A percentile compares a stretch with the other conserved stretches of the same genome.
Evolutionary conservation across 2,329 filamentous ascomycete species (phyloP).

Genomic region (Grosmannia clavigera): DNA sequence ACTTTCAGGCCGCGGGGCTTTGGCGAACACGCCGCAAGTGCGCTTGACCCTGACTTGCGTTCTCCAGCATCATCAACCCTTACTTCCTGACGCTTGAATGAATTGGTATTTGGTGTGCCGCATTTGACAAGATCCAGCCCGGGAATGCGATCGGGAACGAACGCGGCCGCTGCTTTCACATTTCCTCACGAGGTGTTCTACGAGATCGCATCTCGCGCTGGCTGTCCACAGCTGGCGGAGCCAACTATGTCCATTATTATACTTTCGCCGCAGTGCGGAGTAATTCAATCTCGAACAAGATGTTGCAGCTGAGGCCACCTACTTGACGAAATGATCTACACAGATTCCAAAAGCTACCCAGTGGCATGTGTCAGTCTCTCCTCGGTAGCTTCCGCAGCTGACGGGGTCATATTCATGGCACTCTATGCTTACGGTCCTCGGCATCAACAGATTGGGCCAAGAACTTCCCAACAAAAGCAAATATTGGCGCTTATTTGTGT

Average conservation of each 20-base stretch:
- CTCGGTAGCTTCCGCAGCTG: neutral
- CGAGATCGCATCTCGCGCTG: neutral
- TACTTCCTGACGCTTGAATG: neutral
- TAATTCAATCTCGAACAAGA: too few relatives aligned
- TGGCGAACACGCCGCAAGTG: too few relatives aligned
- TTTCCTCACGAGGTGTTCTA: too few relatives aligned
- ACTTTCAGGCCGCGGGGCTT: neutral
- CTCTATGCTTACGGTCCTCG: too few relatives aligned
- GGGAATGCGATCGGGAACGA: neutral
- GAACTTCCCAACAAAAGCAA: too few relatives aligned
- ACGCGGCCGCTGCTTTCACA: too few relatives aligned
- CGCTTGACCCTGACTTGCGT: too few relatives aligned
- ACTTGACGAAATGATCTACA: neutral
- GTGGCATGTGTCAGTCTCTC: neutral
- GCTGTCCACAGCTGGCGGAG: too few relatives aligned
- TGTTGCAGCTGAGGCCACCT: neutral
- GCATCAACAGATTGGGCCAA: too few relatives aligned
- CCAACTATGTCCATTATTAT: too few relatives aligned
- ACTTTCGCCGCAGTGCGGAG: too few relatives aligned
- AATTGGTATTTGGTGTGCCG: neutral
- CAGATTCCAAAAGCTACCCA: neutral
- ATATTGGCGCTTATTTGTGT: too few relatives aligned
- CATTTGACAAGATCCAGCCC: neutral
- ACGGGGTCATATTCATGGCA: neutral
- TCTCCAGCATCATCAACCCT: neutral